phyloP scores from a whole-genome alignment of 2,329 filamentous ascomycete species.

The Fusarium camptoceras region DNA sequence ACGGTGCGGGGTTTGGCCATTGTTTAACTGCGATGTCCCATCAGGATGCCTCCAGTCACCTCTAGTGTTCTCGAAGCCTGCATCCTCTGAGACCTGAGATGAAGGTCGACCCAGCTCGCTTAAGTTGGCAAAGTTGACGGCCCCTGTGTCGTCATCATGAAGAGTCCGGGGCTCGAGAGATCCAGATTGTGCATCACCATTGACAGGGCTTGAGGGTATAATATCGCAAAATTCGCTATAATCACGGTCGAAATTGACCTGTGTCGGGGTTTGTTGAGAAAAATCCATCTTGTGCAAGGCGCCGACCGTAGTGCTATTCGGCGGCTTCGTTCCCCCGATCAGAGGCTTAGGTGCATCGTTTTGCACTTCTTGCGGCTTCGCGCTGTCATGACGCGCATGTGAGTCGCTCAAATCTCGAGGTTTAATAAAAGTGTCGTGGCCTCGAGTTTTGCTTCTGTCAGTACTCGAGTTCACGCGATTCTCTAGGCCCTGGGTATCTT shows the following conservation, averaged over 20 bases:
- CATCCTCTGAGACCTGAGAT: constrained; percentile 58
- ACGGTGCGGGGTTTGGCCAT: constrained; percentile 51
- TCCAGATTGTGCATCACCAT: constrained; percentile 44
- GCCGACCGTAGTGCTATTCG: constrained; percentile 28
- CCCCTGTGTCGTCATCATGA: constrained; percentile 62
- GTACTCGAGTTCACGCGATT: constrained; percentile 28
- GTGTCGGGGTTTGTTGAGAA: constrained; percentile 67
- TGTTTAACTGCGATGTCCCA: constrained; percentile 51
- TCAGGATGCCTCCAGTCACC: constrained; percentile 54
- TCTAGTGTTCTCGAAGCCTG: constrained; percentile 53
- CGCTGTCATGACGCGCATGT: constrained; percentile 39
- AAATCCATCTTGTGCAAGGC: constrained; percentile 55
- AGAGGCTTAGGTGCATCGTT: constrained; percentile 37
- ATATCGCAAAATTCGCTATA: constrained; percentile 60
- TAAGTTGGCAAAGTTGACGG: constrained; percentile 59
- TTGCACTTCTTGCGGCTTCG: constrained; percentile 32
- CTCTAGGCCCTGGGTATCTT: constrained; percentile 21
- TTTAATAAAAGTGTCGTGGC: constrained; percentile 5
- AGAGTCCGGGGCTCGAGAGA: constrained; percentile 53
- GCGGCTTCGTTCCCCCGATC: constrained; percentile 34
- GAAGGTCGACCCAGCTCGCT: constrained; percentile 53
- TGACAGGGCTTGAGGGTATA: constrained; percentile 46
- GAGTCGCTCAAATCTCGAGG: constrained; percentile 8
- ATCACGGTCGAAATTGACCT: constrained; percentile 67
- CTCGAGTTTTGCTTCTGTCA: constrained; percentile 11